These are phyloP conservation scores for Sungouiozyma ichnusensis DNA, from an alignment of 805 yeast species.

Conservation along the genomic window DNA sequence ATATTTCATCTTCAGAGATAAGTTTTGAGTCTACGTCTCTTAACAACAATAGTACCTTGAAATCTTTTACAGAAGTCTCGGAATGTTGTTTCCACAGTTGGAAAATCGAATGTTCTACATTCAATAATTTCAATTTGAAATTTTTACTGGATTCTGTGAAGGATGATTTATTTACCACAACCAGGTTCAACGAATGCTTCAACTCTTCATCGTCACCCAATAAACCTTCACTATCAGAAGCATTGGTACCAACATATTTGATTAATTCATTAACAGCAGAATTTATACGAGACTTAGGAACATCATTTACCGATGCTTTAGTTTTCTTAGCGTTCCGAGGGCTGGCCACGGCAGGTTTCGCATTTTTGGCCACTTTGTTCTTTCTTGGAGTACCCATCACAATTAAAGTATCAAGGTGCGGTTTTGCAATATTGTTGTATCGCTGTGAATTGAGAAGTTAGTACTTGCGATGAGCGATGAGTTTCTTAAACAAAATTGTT, in stretches of 20 bases:
- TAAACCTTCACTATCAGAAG: conserved; percentile 26
- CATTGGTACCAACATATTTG: conserved; percentile 40
- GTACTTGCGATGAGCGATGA: not conserved
- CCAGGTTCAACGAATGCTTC: conserved; percentile 40
- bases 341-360: conserved; percentile 9
- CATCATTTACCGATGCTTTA: conserved; percentile 7
- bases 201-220: conserved; percentile 50
- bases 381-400: conserved; percentile 4
- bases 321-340: conserved; percentile 14
- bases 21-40: conserved; percentile 31
- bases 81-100: conserved; percentile 23
- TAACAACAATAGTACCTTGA: conserved; percentile 31
- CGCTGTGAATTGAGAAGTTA: not conserved
- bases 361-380: conserved; percentile 1
- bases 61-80: conserved; percentile 26
- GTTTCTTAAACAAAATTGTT: not conserved
- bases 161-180: conserved; percentile 55
- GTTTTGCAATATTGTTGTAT: not conserved
- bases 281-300: conserved; percentile 26
- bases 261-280: conserved; percentile 58
- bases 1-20: conserved; percentile 40
- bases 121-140: conserved; percentile 44
- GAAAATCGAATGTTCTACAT: conserved; percentile 29
- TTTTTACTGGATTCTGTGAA: conserved; percentile 43
- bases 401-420: not conserved